Evolutionary conservation across 306 rosid species (phyloP), one percentile per base, ranked within the genome.

Genomic region (Amphicarpaea edgeworthii): DNA sequence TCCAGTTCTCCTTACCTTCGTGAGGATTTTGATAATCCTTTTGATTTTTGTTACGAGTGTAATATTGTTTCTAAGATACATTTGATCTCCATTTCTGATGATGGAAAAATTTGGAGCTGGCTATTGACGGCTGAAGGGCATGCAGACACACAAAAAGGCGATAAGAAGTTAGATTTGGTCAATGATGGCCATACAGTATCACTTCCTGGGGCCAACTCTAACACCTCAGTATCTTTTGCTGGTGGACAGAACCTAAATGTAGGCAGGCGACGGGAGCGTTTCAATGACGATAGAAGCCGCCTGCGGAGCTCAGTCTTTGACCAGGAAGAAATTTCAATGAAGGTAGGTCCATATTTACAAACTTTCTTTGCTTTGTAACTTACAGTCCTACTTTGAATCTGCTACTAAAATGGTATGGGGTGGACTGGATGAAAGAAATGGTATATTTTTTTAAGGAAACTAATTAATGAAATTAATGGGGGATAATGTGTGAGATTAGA

Each of bases 51-150:
- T 75, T 89, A 88, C 32, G 91, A 88, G 46, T 82, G 87, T 11
- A 73, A 47, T 75, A 70, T 70, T 55, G 79, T 89, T 86, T 88
- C 97, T 73, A 88, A 89, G 82, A 88, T 89, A 19, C 91, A 82
- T 78, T 83, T 90, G 91, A 81, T 96, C 79, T 96, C 98, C 79
- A 85, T 93, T 80, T 92, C 97, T 60, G 98, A 93, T 77, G 99
- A 96, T 84, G 99, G 98, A 34, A 96, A 92, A 85, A 70, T 96
- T 77, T 96, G 98, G 99, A 85, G 85, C 86, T 96, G 99, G 99
- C 90, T 93, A 61, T 79, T 90, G 87, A 90, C 96, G 76, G 86
- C 87, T 59, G 93, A 96, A 85, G 91, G 90, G 55, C 63, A 45
- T 47, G 89, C 82, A 71, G 90, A 89, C 75, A 34, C 75, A 60